Evolutionary conservation across 2,329 filamentous ascomycete genomes (phyloP), one percentile per base, ranked within the genome.

Genomic region (Fusarium secorum): DNA sequence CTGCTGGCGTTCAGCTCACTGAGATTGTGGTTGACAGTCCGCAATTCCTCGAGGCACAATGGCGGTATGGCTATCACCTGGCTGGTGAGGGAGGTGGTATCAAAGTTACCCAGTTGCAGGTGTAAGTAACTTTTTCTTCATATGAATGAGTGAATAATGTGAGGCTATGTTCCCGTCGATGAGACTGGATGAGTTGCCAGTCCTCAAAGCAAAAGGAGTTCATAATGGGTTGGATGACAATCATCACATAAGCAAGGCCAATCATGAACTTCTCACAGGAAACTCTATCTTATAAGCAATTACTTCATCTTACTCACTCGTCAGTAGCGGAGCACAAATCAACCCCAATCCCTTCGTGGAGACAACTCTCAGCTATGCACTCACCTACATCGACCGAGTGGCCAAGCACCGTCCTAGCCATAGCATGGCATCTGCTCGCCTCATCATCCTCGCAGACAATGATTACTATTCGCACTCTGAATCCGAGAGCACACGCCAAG

Each of bases 401-500:
- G 76, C 81, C 73, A 61, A 71, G 10, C 78, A 81, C 55, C 77
- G 77, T 45, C 75, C 82, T 10, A 74, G 77, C 39, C 80, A 83
- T 73, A 87, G 82, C 77, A 89, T 96, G 77, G 86, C 86, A 18
- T 89, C 94, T 7, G 83, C 91, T 33, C 89, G 89, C 18, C 88
- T 98, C 79, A 94, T 93, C 67, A 95, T 99, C 79, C 88, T 98
- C 38, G 95, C 96, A 66, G 94, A 98, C 82, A 95, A 96, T 78
- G 93, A 97, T 83, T 99, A 99, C 87, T 99, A 98, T 85, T 98
- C 96, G 8, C 89, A 80, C 61, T 78, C 84, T 22, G 78, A 79
- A 60, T 80, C 76, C 28, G 77, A 74, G 15, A 61, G 55, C 13
- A 55, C 64, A 24, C 55, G 68, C 78, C 75, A 72, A 64, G 81